These are phyloP conservation scores for Apiospora saccharicola DNA, from an alignment of 2,329 filamentous ascomycete genomes.

Conservation along the genomic window DNA sequence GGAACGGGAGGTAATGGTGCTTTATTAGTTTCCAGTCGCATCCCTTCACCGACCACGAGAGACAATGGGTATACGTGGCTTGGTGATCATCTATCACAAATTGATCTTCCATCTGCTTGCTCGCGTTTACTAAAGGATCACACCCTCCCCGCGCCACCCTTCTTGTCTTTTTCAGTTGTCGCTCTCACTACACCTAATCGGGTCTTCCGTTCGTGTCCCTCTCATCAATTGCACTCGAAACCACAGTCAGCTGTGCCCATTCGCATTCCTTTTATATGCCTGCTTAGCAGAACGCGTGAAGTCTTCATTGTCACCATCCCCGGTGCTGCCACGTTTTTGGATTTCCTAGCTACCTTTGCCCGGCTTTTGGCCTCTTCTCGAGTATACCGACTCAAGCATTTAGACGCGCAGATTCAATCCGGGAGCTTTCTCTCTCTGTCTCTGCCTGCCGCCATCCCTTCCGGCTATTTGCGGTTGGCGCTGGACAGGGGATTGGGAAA, in stretches of 20 bases:
- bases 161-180: slow-evolving; percentile 7
- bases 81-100: slow-evolving; percentile 19
- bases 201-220: background rate
- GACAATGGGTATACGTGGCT: slow-evolving; percentile 18
- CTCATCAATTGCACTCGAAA: background rate
- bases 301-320: background rate
- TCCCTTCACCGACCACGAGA: slow-evolving; percentile 13
- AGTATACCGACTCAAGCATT: background rate
- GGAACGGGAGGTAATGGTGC: background rate
- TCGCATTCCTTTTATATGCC: background rate
- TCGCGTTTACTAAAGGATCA: slow-evolving; percentile 18
- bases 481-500: background rate
- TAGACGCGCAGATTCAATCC: background rate
- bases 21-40: background rate
- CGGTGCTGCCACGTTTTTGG: background rate
- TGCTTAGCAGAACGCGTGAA: background rate
- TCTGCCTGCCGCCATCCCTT: background rate
- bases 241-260: background rate
- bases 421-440: too few species aligned
- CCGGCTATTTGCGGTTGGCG: slow-evolving; percentile 3
- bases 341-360: background rate
- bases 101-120: background rate
- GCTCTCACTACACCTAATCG: slow-evolving; percentile 15
- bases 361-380: background rate
- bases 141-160: slow-evolving; percentile 7